Conservation (phyloP, 352 stramenopile species). For the Phytophthora cryptogea region DNA sequence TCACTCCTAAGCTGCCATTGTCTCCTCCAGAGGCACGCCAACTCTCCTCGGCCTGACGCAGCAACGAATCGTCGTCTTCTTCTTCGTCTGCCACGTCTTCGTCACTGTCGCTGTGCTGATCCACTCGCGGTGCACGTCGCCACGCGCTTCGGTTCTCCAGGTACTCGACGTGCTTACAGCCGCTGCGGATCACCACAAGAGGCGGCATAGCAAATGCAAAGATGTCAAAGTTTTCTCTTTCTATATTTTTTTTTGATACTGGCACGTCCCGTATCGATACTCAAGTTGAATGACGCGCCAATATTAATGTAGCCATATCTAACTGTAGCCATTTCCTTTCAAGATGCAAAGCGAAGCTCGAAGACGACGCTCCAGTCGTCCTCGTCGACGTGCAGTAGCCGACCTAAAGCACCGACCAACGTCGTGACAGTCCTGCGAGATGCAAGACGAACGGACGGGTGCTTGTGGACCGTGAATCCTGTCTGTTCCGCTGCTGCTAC, state of each 20-base stretch:
- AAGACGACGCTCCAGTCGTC: constrained; percentile 63
- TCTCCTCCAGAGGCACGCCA: constrained; percentile 7
- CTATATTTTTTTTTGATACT: constrained; percentile 5
- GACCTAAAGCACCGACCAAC: constrained; percentile 50
- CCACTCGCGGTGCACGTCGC: constrained; percentile 33
- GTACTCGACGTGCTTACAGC: constrained; percentile 70
- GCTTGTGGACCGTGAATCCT: constrained; percentile 48
- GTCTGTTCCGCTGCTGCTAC: constrained; percentile 35
- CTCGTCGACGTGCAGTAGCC: constrained; percentile 45
- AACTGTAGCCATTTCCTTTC: constrained; percentile 26
- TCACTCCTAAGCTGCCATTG: constrained; percentile 13
- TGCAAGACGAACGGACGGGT: constrained; percentile 40
- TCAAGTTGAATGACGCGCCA: too few species aligned
- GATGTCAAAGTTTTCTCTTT: constrained; percentile 16
- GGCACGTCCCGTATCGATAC: neutral
- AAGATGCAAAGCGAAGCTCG: constrained; percentile 38
- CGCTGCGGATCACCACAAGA: constrained; percentile 72
- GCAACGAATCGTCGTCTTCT: constrained; percentile 30
- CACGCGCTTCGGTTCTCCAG: constrained; percentile 53
- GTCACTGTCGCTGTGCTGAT: constrained; percentile 31
- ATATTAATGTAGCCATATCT: neutral
- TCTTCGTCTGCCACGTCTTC: constrained; percentile 25
- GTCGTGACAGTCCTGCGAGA: constrained; percentile 31
- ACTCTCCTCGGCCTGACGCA: constrained; percentile 28
- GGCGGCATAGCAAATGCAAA: constrained; percentile 51